phyloP scores from a whole-genome alignment of 192 early-diverging fungal species.

The Glomus cerebriforme region DNA sequence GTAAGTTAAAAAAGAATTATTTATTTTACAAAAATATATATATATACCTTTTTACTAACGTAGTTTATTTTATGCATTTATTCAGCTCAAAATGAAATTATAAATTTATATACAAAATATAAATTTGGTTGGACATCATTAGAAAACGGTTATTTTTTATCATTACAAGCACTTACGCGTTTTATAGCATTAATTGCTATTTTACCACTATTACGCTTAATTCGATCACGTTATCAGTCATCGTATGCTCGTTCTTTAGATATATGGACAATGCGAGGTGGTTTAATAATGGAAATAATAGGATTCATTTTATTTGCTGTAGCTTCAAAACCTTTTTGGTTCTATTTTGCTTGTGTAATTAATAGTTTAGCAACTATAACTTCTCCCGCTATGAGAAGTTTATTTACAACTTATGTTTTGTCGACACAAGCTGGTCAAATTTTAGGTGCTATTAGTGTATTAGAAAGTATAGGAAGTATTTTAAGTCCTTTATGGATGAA shows the following conservation, averaged over 20 bases:
- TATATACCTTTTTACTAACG: not conserved
- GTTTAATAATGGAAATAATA: constrained; percentile 39
- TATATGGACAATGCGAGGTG: constrained; percentile 45
- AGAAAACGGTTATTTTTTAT: constrained; percentile 22
- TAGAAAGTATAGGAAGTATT: constrained; percentile 51
- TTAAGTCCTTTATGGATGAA: constrained; percentile 50
- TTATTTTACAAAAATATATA: not conserved
- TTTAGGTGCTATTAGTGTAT: constrained; percentile 51
- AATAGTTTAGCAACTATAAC: constrained; percentile 45
- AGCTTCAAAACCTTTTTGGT: constrained; percentile 33
- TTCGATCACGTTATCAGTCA: not conserved
- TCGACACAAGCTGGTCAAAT: constrained; percentile 51
- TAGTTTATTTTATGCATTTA: not conserved
- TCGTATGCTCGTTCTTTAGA: constrained; percentile 38
- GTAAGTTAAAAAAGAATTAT: not conserved
- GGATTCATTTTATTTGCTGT: constrained; percentile 42
- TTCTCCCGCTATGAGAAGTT: constrained; percentile 43
- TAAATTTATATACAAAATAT: constrained; percentile 17
- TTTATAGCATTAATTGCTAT: constrained; percentile 13
- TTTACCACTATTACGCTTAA: constrained; percentile 10
- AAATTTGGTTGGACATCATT: constrained; percentile 25
- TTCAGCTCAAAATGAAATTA: constrained; percentile 28
- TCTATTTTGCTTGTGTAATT: constrained; percentile 36
- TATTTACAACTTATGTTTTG: constrained; percentile 46
- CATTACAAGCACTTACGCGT: constrained; percentile 13